A percentile compares a stretch with the other conserved stretches of the same genome.
phyloP scores from a whole-genome alignment of 345 rosid species.

The Hibiscus syriacus region DNA sequence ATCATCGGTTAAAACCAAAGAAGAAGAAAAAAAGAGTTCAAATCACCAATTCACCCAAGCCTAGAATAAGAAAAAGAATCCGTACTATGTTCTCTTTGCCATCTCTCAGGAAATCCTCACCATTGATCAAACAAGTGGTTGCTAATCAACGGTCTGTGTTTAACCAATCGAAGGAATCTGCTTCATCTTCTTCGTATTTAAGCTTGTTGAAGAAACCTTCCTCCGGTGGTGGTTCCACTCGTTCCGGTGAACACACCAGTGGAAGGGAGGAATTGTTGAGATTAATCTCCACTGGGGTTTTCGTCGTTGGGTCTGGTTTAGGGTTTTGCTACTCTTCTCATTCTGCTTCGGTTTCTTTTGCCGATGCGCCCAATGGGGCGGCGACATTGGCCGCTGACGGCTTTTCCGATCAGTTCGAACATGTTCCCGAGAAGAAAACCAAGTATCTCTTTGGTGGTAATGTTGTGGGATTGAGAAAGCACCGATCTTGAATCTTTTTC shows the following conservation, averaged over 20 bases:
- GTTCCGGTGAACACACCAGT: not conserved
- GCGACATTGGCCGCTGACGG: not conserved
- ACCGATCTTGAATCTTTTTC: not conserved
- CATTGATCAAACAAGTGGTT: constrained; percentile 11
- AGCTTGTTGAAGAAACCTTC: constrained; percentile 3
- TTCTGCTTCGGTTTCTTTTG: constrained; percentile 20
- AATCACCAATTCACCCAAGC: not conserved
- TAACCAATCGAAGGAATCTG: constrained; percentile 3
- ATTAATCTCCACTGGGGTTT: constrained; percentile 22
- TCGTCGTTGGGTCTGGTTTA: constrained; percentile 29
- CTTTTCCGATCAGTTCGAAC: constrained; percentile 12
- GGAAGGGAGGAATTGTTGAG: constrained; percentile 17
- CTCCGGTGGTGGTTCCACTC: no score
- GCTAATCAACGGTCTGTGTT: not conserved
- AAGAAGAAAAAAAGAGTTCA: not conserved
- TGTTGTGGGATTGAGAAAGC: not conserved
- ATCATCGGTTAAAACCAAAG: not conserved
- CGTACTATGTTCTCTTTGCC: constrained; percentile 28
- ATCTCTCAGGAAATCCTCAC: constrained; percentile 20
- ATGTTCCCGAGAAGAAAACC: constrained; percentile 13
- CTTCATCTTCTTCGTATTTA: constrained; percentile 9
- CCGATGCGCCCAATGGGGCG: constrained; percentile 17
- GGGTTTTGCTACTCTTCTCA: constrained; percentile 25
- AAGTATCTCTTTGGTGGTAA: constrained; percentile 44
- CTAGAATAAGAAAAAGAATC: not conserved